phyloP scores from a whole-genome alignment of 805 yeast species.

The Schwanniomyces polymorphus region DNA sequence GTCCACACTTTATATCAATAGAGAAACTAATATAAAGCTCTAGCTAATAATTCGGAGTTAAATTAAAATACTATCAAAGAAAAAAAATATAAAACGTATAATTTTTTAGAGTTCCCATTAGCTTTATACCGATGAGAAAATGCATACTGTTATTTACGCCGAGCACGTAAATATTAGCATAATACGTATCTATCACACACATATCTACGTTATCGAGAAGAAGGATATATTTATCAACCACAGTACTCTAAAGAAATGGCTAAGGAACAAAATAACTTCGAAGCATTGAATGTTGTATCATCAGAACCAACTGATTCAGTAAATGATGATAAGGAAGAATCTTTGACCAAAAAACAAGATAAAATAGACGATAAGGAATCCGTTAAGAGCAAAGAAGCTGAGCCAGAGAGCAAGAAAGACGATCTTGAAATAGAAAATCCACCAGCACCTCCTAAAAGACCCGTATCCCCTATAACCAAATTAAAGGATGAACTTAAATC shows the following conservation, averaged over 20 bases:
- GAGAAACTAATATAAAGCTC: conserved; percentile 36
- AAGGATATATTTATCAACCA: not conserved
- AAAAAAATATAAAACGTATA: conserved; percentile 8
- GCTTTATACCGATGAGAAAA: not conserved
- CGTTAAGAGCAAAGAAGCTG: not conserved
- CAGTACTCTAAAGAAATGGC: not conserved
- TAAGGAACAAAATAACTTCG: conserved; percentile 8
- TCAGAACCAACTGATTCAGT: conserved; percentile 31
- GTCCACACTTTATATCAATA: conserved; percentile 45
- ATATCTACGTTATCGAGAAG: not conserved
- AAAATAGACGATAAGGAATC: conserved; percentile 1
- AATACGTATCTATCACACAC: not conserved
- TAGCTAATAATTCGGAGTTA: conserved; percentile 37
- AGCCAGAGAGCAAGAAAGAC: conserved; percentile 5
- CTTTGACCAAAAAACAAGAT: conserved; percentile 2
- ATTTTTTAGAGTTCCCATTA: not conserved
- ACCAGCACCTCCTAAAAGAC: conserved; percentile 52
- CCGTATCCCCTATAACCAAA: conserved; percentile 57
- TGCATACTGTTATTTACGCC: not conserved
- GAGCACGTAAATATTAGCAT: not conserved
- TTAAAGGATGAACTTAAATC: conserved; percentile 65
- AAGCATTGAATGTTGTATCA: conserved; percentile 29
- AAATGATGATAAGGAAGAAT: conserved; percentile 12
- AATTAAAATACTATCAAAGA: conserved; percentile 24
- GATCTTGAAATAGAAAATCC: conserved; percentile 15